A percentile compares a stretch with the other conserved stretches of the same genome.
Evolutionary conservation across 2,329 filamentous ascomycete species (phyloP).

Genomic region (Xylariaceae sp.): DNA sequence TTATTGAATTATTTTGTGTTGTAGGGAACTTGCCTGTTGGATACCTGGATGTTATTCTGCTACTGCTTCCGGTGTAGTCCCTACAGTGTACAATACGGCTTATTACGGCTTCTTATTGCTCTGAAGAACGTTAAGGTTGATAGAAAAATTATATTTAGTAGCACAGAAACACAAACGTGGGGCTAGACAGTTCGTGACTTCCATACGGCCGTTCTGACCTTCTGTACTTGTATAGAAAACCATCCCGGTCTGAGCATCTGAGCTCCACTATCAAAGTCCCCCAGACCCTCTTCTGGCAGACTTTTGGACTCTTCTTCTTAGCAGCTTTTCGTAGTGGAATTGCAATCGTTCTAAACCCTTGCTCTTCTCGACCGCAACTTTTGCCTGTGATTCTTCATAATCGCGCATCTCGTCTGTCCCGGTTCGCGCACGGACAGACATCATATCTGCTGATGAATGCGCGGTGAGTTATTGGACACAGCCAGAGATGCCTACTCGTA

Average conservation of each 20-base stretch:
- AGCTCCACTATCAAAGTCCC: too few relatives aligned
- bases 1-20: neutral
- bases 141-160: neutral
- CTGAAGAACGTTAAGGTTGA: neutral
- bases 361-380: too few relatives aligned
- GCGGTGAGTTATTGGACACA: neutral
- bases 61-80: neutral
- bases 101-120: too few relatives aligned
- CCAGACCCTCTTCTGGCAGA: too few relatives aligned
- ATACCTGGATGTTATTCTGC: neutral
- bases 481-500: neutral
- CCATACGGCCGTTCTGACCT: neutral
- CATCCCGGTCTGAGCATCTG: too few relatives aligned
- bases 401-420: neutral
- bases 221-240: too few relatives aligned
- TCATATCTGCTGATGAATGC: neutral
- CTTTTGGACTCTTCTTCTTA: too few relatives aligned
- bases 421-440: neutral
- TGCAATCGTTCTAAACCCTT: too few relatives aligned
- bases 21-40: neutral
- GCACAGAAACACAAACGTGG: neutral
- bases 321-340: too few relatives aligned
- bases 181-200: neutral
- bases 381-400: neutral
- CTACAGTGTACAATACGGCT: neutral